Conservation (phyloP, 2,329 filamentous ascomycete species). For the Endothia cerciana region DNA sequence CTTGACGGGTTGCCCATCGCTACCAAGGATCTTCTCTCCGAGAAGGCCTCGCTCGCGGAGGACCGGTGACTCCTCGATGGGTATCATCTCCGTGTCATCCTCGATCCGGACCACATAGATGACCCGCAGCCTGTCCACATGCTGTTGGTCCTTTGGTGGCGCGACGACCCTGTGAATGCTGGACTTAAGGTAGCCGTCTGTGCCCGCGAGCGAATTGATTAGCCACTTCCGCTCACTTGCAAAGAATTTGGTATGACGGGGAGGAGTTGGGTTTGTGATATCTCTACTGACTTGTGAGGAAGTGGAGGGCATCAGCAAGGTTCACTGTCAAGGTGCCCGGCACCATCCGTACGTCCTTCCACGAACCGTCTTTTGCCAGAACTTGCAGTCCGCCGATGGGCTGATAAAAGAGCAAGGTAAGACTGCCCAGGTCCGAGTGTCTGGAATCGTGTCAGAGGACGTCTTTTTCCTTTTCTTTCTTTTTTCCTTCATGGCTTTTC, state of each 20-base stretch:
- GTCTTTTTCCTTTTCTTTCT: background rate
- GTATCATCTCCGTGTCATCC: slow-evolving; percentile 36
- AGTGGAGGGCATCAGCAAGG: slow-evolving; percentile 50
- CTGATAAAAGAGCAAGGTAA: slow-evolving; percentile 60
- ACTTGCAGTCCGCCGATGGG: slow-evolving; percentile 58
- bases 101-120: slow-evolving; percentile 51
- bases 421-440: slow-evolving; percentile 55
- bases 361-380: slow-evolving; percentile 45
- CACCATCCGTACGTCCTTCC: slow-evolving; percentile 37
- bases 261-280: too few species aligned
- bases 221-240: background rate
- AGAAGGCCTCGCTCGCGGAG: slow-evolving; percentile 39
- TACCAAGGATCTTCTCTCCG: slow-evolving; percentile 28
- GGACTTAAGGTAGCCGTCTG: slow-evolving; percentile 42
- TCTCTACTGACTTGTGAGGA: slow-evolving; percentile 42
- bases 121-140: slow-evolving; percentile 47
- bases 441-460: slow-evolving; percentile 30
- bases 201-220: too few species aligned
- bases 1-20: slow-evolving; percentile 34
- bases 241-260: background rate
- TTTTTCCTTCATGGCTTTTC: too few species aligned
- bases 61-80: slow-evolving; percentile 35
- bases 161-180: slow-evolving; percentile 41
- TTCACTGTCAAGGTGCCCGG: slow-evolving; percentile 51
- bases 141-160: slow-evolving; percentile 41